phyloP scores from a whole-genome alignment of 768 basidiomycete genomes.

The Serendipita sp. region DNA sequence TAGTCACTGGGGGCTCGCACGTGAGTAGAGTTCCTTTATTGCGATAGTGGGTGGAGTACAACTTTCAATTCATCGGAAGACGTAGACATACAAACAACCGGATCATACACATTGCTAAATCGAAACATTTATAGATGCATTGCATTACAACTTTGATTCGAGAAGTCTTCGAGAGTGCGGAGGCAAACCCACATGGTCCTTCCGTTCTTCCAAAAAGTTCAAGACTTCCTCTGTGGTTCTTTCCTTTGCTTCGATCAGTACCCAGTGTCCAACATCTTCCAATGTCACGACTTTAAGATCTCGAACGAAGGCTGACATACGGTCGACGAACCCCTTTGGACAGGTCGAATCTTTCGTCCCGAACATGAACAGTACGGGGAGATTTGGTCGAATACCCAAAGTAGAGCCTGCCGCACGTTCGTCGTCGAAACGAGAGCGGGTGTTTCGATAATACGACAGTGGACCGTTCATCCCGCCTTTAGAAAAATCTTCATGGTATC shows the following conservation, averaged over 20 bases:
- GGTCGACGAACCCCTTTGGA: constrained; percentile 24
- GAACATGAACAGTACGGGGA: constrained; percentile 42
- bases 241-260: constrained; percentile 46
- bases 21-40: too few relatives aligned
- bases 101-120: too few relatives aligned
- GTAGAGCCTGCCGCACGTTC: constrained; percentile 20
- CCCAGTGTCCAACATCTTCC: constrained; percentile 48
- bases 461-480: constrained; percentile 48
- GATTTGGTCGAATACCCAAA: constrained; percentile 16
- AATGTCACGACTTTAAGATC: constrained; percentile 35
- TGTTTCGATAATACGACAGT: constrained; percentile 62
- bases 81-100: too few relatives aligned
- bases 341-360: constrained; percentile 40
- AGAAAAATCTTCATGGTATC: constrained; percentile 31
- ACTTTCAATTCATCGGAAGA: too few relatives aligned
- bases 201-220: constrained; percentile 15
- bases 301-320: constrained; percentile 34
- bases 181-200: too few relatives aligned
- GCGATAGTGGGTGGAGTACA: too few relatives aligned
- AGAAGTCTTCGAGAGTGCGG: too few relatives aligned
- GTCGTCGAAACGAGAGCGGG: constrained; percentile 45
- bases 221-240: constrained; percentile 33
- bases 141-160: too few relatives aligned
- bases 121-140: too few relatives aligned
- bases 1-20: too few relatives aligned